Percentiles rank a stretch among this genome's conserved stretches.
Conservation (phyloP, 2,329 filamentous ascomycete species). For the Xylaria sp. region DNA sequence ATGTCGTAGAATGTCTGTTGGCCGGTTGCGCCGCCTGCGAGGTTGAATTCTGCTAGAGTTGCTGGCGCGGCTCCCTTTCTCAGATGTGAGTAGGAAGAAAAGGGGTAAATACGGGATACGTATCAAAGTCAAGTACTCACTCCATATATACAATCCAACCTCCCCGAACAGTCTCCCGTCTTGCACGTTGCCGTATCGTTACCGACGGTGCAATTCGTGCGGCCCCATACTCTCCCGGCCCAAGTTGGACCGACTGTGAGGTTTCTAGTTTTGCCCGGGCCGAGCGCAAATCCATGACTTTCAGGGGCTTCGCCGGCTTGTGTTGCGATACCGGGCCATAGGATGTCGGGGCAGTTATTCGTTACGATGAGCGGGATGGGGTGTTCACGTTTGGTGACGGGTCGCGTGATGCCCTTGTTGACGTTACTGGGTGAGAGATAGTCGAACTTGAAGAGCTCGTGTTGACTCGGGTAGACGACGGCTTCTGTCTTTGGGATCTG, state of each 20-base stretch:
- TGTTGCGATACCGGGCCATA: slow-evolving; percentile 73
- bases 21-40: slow-evolving; percentile 56
- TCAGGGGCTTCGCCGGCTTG: slow-evolving; percentile 65
- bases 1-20: slow-evolving; percentile 77
- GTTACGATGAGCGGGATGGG: slow-evolving; percentile 58
- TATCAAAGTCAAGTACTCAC: slow-evolving; percentile 43
- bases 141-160: slow-evolving; percentile 62
- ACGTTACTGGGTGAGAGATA: slow-evolving; percentile 25
- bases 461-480: slow-evolving; percentile 30
- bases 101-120: neutral
- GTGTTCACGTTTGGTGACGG: slow-evolving; percentile 29
- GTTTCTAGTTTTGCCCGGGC: slow-evolving; percentile 50
- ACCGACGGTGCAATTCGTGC: slow-evolving; percentile 77
- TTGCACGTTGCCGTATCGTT: slow-evolving; percentile 61
- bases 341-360: slow-evolving; percentile 64
- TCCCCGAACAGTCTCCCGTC: slow-evolving; percentile 71
- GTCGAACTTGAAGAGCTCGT: slow-evolving; percentile 29
- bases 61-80: slow-evolving; percentile 65
- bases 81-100: neutral
- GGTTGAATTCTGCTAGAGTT: slow-evolving; percentile 75
- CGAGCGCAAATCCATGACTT: slow-evolving; percentile 63
- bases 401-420: slow-evolving; percentile 21
- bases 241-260: slow-evolving; percentile 67
- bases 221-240: slow-evolving; percentile 77
- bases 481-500: slow-evolving; percentile 17